phyloP scores from a whole-genome alignment of 2,329 filamentous ascomycete genomes.

The Fulvia fulva region DNA sequence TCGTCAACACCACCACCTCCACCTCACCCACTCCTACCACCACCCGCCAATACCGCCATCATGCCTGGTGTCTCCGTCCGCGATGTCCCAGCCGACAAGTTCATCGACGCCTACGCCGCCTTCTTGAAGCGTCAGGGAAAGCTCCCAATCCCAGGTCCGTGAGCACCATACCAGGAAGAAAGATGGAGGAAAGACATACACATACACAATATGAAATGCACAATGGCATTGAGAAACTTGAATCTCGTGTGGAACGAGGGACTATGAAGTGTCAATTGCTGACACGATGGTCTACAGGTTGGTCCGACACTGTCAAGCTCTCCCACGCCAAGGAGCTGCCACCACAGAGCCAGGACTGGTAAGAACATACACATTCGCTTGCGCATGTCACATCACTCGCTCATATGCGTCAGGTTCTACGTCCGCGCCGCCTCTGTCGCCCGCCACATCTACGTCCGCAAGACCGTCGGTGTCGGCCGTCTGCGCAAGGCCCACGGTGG shows the following conservation, averaged over 20 bases:
- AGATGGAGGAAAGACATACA: constrained; percentile 17
- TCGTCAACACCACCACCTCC: neutral
- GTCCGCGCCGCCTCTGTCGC: constrained; percentile 89
- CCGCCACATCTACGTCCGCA: constrained; percentile 98
- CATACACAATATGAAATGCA: constrained; percentile 14
- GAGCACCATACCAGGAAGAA: constrained; percentile 18
- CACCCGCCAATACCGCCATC: constrained; percentile 50
- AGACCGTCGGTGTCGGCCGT: constrained; percentile 97
- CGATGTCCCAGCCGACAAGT: constrained; percentile 87
- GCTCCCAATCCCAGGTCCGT: constrained; percentile 82
- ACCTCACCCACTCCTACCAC: constrained; percentile 9
- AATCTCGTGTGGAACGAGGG: constrained; percentile 53
- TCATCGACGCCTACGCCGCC: constrained; percentile 78
- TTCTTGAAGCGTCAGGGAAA: constrained; percentile 95
- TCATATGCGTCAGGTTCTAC: constrained; percentile 54
- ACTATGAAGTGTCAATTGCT: constrained; percentile 36
- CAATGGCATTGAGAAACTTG: constrained; percentile 42
- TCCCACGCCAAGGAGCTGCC: constrained; percentile 94
- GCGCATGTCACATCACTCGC: neutral
- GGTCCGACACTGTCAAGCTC: constrained; percentile 99
- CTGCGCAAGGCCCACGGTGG: constrained; percentile 92
- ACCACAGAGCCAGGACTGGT: constrained; percentile 98
- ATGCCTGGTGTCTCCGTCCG: constrained; percentile 81
- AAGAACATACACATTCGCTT: constrained; percentile 45
- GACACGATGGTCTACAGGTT: constrained; percentile 63